A percentile compares a stretch with the other conserved stretches of the same genome.
These are phyloP conservation scores for Auxenochlorella pyrenoidosa DNA, from an alignment of 139 green algal genomes.

Conservation along the genomic window DNA sequence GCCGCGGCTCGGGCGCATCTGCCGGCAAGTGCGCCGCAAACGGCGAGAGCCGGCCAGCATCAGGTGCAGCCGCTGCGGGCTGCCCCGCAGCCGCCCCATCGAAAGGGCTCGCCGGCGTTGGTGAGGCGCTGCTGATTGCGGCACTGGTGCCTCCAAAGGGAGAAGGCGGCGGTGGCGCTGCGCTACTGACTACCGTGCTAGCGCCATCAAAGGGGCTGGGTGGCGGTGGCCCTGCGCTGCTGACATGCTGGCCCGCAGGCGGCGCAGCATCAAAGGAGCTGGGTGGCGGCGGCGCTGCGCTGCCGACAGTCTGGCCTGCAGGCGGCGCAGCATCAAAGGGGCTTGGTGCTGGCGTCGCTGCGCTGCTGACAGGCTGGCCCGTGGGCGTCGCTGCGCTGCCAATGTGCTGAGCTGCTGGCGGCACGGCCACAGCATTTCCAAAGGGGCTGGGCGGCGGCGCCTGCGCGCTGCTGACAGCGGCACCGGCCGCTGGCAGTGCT, in stretches of 20 bases:
- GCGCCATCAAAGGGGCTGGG: slow-evolving; percentile 4
- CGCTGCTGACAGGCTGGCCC: slow-evolving; percentile 13
- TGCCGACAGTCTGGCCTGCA: background rate
- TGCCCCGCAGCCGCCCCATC: background rate
- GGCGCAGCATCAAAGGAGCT: too few relatives aligned
- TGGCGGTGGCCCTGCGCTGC: slow-evolving; percentile 5
- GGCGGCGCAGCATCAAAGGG: background rate
- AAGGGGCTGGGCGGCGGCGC: background rate
- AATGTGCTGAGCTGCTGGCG: background rate
- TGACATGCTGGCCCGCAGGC: too few relatives aligned
- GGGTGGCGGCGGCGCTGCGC: background rate
- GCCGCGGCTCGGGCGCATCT: background rate
- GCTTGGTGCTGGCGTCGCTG: background rate
- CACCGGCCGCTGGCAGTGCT: background rate
- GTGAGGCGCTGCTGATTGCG: background rate
- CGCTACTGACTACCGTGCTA: too few relatives aligned
- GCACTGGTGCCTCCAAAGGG: background rate
- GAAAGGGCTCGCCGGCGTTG: slow-evolving; percentile 3
- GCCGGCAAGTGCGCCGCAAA: background rate
- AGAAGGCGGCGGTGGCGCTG: too few relatives aligned
- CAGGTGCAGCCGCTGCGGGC: background rate
- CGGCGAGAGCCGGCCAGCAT: background rate
- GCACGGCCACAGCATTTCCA: background rate
- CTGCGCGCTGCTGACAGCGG: background rate
- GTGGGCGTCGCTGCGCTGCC: background rate